A percentile compares a stretch with the other conserved stretches of the same genome.
Evolutionary conservation across 2,329 filamentous ascomycete genomes (phyloP).

Genomic region (Stachybotrys echinatus): DNA sequence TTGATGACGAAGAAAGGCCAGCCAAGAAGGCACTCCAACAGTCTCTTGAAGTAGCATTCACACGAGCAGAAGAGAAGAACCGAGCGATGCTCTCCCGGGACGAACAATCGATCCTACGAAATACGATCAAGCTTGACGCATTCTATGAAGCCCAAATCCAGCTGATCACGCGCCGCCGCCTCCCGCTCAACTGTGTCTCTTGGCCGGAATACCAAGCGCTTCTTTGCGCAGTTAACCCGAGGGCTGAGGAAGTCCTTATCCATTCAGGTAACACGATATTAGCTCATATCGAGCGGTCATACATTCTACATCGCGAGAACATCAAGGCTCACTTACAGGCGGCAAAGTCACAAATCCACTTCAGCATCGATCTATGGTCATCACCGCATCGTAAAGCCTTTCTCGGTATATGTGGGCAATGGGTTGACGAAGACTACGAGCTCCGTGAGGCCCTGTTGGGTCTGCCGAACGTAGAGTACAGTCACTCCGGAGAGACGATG

Average conservation of each 20-base stretch:
- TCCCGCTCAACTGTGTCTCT: not conserved
- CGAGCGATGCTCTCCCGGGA: not conserved
- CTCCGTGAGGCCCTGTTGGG: constrained; percentile 1
- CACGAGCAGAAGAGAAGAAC: not conserved
- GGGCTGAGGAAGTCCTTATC: not conserved
- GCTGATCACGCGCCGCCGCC: not conserved
- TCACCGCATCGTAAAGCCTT: constrained; percentile 2
- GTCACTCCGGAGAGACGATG: constrained; percentile 2
- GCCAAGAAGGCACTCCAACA: not conserved
- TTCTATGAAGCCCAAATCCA: not conserved
- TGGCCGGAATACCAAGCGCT: not conserved
- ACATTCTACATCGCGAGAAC: not conserved
- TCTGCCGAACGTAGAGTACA: constrained; percentile 1
- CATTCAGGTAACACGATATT: not conserved
- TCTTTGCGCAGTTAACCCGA: not conserved
- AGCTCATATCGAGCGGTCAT: not conserved
- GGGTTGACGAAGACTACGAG: constrained; percentile 1
- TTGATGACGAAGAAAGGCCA: not conserved
- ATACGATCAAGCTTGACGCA: not conserved
- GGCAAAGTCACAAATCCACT: not conserved
- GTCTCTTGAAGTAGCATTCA: not conserved
- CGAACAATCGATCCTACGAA: not conserved
- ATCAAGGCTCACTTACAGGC: not conserved
- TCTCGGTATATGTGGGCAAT: constrained; percentile 1
- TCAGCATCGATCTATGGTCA: constrained; percentile 2